Conservation (phyloP, 192 early-diverging fungal species). For the Gamsiella multidivaricata region DNA sequence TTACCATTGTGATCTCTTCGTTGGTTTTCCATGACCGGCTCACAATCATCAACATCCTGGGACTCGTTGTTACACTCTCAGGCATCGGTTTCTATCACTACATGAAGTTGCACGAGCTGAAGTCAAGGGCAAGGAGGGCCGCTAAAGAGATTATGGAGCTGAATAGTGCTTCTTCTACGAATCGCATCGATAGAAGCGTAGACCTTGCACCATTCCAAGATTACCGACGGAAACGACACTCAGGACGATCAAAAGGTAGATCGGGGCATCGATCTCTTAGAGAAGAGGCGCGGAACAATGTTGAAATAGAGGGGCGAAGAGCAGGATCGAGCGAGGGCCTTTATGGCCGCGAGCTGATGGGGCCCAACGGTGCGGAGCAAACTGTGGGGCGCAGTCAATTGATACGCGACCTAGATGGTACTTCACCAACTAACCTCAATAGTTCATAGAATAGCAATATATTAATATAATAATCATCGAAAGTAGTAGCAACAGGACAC, state of each 20-base stretch:
- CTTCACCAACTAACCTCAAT: too few species aligned
- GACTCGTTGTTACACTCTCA: slow-evolving; percentile 81
- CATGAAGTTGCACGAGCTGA: slow-evolving; percentile 68
- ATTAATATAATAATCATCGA: too few species aligned
- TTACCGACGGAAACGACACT: background rate
- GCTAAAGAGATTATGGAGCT: slow-evolving; percentile 33
- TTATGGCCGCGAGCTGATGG: too few species aligned
- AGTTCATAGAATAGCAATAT: too few species aligned
- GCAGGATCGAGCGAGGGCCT: background rate
- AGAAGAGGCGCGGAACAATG: slow-evolving; percentile 1
- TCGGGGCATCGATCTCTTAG: background rate
- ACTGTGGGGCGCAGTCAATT: too few species aligned
- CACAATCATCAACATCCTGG: slow-evolving; percentile 78
- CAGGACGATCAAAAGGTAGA: background rate
- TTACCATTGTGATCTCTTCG: slow-evolving; percentile 79
- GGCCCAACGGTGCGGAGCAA: too few species aligned
- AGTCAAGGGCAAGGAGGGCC: slow-evolving; percentile 3
- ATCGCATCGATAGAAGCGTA: background rate
- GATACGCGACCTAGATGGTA: too few species aligned
- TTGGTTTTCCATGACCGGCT: slow-evolving; percentile 85
- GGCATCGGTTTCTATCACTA: slow-evolving; percentile 86
- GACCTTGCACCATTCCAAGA: background rate
- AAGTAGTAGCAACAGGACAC: too few species aligned
- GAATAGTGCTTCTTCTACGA: slow-evolving; percentile 2
- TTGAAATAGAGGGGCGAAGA: background rate